A percentile compares a stretch with the other conserved stretches of the same genome.
phyloP scores from a whole-genome alignment of 129 eudicot genomes.

The Ambrosia artemisiifolia region DNA sequence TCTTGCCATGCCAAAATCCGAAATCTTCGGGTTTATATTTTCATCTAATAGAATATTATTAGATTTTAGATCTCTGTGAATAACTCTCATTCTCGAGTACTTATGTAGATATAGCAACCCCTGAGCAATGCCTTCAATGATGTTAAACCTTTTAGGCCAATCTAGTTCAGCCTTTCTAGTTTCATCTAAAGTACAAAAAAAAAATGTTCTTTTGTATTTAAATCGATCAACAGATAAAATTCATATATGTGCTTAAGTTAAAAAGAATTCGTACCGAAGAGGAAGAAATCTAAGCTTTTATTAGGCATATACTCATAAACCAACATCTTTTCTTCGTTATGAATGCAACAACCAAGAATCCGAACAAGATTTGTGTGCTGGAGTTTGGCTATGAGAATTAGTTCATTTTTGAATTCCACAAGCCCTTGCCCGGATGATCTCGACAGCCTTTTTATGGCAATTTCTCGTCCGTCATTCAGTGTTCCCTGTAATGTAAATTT shows the following conservation, averaged over 20 bases:
- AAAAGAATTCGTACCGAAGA: conserved; percentile 32
- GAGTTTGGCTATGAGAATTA: conserved; percentile 38
- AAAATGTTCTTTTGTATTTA: neutral
- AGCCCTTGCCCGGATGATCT: conserved; percentile 41
- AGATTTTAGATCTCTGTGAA: conserved; percentile 68
- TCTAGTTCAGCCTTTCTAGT: conserved; percentile 20
- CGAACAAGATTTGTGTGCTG: conserved; percentile 41
- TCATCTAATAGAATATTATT: conserved; percentile 45
- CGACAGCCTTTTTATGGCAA: conserved; percentile 43
- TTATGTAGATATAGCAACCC: conserved; percentile 52
- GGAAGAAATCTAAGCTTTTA: conserved; percentile 33
- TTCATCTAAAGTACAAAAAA: conserved; percentile 28
- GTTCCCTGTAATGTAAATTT: conserved; percentile 25
- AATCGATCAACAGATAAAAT: neutral
- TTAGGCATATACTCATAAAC: too few species aligned
- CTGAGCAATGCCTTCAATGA: too few species aligned
- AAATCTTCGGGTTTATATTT: conserved; percentile 50
- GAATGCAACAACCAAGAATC: too few species aligned
- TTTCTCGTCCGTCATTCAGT: conserved; percentile 31
- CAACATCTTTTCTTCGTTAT: too few species aligned
- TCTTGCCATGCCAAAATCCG: conserved; percentile 71
- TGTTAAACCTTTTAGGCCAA: conserved; percentile 45
- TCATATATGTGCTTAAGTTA: neutral
- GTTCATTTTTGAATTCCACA: conserved; percentile 18
- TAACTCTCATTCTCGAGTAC: conserved; percentile 54